A percentile compares a stretch with the other conserved stretches of the same genome.
These are phyloP conservation scores for Phytophthora multivora DNA, from an alignment of 352 stramenopile genomes.

Conservation along the genomic window DNA sequence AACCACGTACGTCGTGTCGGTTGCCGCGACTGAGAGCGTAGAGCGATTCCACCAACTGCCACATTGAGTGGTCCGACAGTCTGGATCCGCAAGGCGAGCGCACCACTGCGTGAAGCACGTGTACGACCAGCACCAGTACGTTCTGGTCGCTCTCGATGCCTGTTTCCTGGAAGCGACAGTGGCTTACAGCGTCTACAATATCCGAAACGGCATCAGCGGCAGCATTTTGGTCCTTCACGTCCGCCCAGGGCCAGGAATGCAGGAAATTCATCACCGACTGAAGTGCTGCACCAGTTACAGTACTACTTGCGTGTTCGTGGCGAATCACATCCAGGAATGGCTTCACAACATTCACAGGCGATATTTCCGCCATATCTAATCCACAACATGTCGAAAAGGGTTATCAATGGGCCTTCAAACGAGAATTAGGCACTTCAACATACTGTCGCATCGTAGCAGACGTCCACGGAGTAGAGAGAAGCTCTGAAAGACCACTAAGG, in stretches of 20 bases:
- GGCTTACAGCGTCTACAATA: constrained; percentile 91
- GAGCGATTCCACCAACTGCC: constrained; percentile 95
- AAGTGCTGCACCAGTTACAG: constrained; percentile 92
- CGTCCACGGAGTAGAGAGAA: constrained; percentile 62
- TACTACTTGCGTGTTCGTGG: constrained; percentile 91
- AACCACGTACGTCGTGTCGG: constrained; percentile 57
- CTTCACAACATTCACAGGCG: constrained; percentile 69
- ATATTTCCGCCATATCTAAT: constrained; percentile 65
- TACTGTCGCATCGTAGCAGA: constrained; percentile 67
- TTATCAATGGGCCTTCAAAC: constrained; percentile 7
- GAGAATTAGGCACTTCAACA: constrained; percentile 2
- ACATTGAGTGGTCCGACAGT: constrained; percentile 93
- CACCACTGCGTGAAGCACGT: constrained; percentile 94
- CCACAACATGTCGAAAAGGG: constrained; percentile 10
- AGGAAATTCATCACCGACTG: constrained; percentile 96
- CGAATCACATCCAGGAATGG: constrained; percentile 96
- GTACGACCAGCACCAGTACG: constrained; percentile 93
- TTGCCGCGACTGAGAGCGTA: constrained; percentile 91
- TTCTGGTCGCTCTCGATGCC: constrained; percentile 89
- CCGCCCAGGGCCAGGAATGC: constrained; percentile 74
- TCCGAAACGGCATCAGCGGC: constrained; percentile 65
- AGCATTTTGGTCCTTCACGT: constrained; percentile 43
- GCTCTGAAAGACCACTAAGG: constrained; percentile 62
- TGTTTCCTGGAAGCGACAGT: constrained; percentile 96
- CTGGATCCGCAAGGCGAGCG: constrained; percentile 76